Conservation (phyloP, 2,329 filamentous ascomycete genomes). For the Sarocladium strictum region DNA sequence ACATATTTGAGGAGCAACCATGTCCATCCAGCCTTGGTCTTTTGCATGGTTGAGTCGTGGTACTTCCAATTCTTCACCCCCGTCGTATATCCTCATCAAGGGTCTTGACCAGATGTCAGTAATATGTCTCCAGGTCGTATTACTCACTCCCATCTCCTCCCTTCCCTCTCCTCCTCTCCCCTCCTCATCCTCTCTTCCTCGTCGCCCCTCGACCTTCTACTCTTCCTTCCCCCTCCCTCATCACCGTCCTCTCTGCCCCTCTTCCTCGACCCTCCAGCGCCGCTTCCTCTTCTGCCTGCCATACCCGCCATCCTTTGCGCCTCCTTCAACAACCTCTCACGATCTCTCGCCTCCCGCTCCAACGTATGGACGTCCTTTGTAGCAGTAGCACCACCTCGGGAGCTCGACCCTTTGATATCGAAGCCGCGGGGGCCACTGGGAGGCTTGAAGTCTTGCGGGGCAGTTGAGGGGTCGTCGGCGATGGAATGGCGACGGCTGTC, state of each 20-base stretch:
- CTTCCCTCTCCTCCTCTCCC: slow-evolving; percentile 55
- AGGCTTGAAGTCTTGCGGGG: slow-evolving; percentile 18
- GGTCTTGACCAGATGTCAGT: too few species aligned
- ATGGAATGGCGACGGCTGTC: slow-evolving; percentile 26
- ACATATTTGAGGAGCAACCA: too few species aligned
- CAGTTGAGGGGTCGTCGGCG: slow-evolving; percentile 11
- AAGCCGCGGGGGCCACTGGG: slow-evolving; percentile 33
- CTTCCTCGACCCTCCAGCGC: slow-evolving; percentile 39
- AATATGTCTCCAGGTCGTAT: too few species aligned
- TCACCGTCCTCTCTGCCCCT: slow-evolving; percentile 32
- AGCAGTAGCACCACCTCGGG: neutral
- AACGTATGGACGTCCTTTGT: slow-evolving; percentile 58
- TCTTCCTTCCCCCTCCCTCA: slow-evolving; percentile 34
- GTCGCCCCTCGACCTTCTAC: slow-evolving; percentile 37
- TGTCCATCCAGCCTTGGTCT: too few species aligned
- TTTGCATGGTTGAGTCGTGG: too few species aligned
- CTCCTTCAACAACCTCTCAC: slow-evolving; percentile 63
- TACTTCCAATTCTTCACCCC: neutral
- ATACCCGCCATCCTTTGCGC: slow-evolving; percentile 58
- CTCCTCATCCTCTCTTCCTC: slow-evolving; percentile 46
- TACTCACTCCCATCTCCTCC: slow-evolving; percentile 39
- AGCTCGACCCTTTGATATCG: slow-evolving; percentile 31
- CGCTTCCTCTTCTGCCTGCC: slow-evolving; percentile 32
- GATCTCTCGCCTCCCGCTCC: slow-evolving; percentile 61
- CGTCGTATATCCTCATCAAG: neutral